phyloP scores from a whole-genome alignment of 257 asterid genomes.

The Agastache rugosa region DNA sequence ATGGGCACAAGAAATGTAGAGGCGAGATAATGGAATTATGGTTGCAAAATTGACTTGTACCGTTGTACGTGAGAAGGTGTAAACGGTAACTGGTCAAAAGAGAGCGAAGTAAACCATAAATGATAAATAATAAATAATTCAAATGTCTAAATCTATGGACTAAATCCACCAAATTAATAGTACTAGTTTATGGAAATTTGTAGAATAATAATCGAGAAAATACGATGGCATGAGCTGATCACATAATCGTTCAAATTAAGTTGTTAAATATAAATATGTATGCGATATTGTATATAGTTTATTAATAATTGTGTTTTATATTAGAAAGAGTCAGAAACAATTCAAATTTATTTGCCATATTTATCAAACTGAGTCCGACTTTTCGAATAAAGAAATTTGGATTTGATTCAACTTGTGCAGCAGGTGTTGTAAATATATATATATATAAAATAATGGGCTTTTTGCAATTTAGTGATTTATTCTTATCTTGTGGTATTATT shows the following conservation, averaged over 20 bases:
- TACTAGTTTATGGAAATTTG: slow-evolving; percentile 21
- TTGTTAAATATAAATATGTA: too few species aligned
- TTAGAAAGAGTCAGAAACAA: too few species aligned
- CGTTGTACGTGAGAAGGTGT: slow-evolving; percentile 28
- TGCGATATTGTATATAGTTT: background rate
- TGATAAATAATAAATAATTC: background rate
- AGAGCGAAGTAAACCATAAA: slow-evolving; percentile 28
- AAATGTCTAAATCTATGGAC: slow-evolving; percentile 41
- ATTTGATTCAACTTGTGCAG: background rate
- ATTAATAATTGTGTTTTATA: background rate
- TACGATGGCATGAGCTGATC: background rate
- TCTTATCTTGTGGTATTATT: background rate
- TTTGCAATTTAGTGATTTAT: slow-evolving; percentile 4
- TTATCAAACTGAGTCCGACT: background rate
- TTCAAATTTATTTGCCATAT: background rate
- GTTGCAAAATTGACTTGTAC: slow-evolving; percentile 38
- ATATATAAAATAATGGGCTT: background rate
- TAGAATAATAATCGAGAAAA: slow-evolving; percentile 14
- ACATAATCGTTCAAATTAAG: background rate
- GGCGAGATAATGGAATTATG: slow-evolving; percentile 28
- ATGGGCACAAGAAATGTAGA: background rate
- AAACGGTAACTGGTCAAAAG: slow-evolving; percentile 31
- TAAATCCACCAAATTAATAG: slow-evolving; percentile 24
- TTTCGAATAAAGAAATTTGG: background rate
- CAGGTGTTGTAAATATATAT: background rate